A percentile compares a stretch with the other conserved stretches of the same genome.
phyloP scores from a whole-genome alignment of 148 eudicot genomes.

The Vaccinium corymbosum region DNA sequence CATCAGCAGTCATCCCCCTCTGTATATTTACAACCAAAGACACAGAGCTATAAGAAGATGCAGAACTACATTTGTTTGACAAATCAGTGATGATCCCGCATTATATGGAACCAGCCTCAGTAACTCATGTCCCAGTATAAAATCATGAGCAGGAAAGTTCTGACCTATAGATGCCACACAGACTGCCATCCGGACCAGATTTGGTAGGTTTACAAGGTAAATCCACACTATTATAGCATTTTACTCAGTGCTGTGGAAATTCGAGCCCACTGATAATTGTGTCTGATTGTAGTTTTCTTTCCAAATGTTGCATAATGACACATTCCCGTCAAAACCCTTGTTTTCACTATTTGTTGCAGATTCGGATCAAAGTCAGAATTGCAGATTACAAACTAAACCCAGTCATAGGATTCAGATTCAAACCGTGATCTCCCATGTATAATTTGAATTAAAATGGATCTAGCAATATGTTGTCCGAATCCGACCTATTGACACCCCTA shows the following conservation, averaged over 20 bases:
- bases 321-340: not conserved
- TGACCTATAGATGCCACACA: not conserved
- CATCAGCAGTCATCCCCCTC: conserved; percentile 77
- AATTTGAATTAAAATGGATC: not conserved
- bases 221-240: not conserved
- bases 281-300: not conserved
- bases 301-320: not conserved
- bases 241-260: not conserved
- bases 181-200: not conserved
- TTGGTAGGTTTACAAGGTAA: not conserved
- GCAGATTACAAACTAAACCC: not conserved
- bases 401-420: not conserved
- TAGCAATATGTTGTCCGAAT: not conserved
- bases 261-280: not conserved
- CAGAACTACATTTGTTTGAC: not conserved
- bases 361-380: not conserved
- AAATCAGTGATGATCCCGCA: not conserved
- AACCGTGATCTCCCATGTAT: not conserved
- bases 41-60: conserved; percentile 1
- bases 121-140: conserved; percentile 7
- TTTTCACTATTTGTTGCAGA: conserved; percentile 8
- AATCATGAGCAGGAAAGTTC: conserved; percentile 11
- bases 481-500: not conserved
- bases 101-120: not conserved
- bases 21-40: conserved; percentile 26